Percentiles rank a stretch among this genome's conserved stretches.
Conservation (phyloP, 2,329 filamentous ascomycete genomes). For the Uncinocarpus reesii region DNA sequence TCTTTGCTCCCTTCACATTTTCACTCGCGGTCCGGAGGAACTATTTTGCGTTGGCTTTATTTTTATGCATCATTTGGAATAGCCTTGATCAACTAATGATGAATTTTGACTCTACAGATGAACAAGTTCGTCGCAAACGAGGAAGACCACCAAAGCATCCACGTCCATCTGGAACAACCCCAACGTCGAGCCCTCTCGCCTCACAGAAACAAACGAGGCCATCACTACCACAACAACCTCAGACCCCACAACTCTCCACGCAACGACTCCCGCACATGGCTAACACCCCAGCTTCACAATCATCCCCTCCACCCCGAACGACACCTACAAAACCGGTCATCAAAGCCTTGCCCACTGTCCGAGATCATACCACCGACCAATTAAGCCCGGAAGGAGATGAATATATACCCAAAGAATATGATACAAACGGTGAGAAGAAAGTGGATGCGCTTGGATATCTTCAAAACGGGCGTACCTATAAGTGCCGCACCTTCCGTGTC, state of each 20-base stretch:
- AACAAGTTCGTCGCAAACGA: conserved; percentile 40
- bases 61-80: no score
- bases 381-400: conserved; percentile 82
- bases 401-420: conserved; percentile 85
- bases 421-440: conserved; percentile 90
- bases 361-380: conserved; percentile 95
- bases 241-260: conserved; percentile 34
- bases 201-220: conserved; percentile 24
- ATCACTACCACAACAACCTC: conserved; percentile 24
- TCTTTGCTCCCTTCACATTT: conserved; percentile 20
- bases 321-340: conserved; percentile 72
- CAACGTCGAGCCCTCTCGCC: conserved; percentile 23
- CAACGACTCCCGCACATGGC: conserved; percentile 27
- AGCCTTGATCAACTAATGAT: conserved; percentile 2
- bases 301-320: conserved; percentile 58
- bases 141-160: conserved; percentile 42
- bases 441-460: conserved; percentile 74
- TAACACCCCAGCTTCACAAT: conserved; percentile 46
- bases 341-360: conserved; percentile 88
- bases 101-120: conserved; percentile 23
- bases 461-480: conserved; percentile 73
- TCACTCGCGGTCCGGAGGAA: conserved; percentile 24
- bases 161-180: conserved; percentile 27
- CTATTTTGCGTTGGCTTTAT: no score
- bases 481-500: conserved; percentile 86